Evolutionary conservation across 352 stramenopile species (phyloP), one percentile per base, ranked within the genome.

Genomic region (Globisporangium recalcitrans): DNA sequence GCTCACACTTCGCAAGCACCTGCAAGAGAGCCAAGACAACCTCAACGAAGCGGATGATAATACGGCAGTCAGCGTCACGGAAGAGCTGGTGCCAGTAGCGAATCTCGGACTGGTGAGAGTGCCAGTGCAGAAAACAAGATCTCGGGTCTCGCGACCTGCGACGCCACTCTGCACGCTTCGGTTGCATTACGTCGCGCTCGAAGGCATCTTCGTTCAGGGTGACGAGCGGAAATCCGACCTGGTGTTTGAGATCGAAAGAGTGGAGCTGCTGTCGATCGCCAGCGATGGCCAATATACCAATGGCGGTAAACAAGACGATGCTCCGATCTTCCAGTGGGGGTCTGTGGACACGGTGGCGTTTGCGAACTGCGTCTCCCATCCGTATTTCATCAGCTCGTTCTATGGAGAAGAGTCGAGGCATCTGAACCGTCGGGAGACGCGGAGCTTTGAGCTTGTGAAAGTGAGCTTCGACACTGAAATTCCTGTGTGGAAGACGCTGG

Each of bases 51-150:
- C 78, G 34, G 49, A 27, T 7, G 49, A 72, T 10, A 27, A 42
- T 44, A 26, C 68, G 13, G 68, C 54, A 56, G 19, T 24, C 22
- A 32, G 10, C 27, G 49, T 48, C 59, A 70, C 86, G 38, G 81
- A 91, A 52, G 68, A 88, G 44, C 66, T 89, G 5, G 80, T 95
- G 38, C 86, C 86, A 22, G 86, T 95, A 27, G 86, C 86, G 54
- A 93, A 93, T 63, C 62, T 95, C 34, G 86, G 86, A 10, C 77
- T 95, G 36, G 86, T 95, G 6, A 80, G 80, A 52, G 77, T 95
- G 22, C 69, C 71, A 13, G 40, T 74, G 52, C 61, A 82, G 38
- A 68, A 64, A 32, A 74, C 46, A 36, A 78, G 73, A 56, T 71
- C 58, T 56, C 85, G 75, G 47, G 57, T 89, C 0, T 85, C 77